Evolutionary conservation across 1,284 basidiomycete genomes (phyloP).

Genomic region (Puccinia polysora): DNA sequence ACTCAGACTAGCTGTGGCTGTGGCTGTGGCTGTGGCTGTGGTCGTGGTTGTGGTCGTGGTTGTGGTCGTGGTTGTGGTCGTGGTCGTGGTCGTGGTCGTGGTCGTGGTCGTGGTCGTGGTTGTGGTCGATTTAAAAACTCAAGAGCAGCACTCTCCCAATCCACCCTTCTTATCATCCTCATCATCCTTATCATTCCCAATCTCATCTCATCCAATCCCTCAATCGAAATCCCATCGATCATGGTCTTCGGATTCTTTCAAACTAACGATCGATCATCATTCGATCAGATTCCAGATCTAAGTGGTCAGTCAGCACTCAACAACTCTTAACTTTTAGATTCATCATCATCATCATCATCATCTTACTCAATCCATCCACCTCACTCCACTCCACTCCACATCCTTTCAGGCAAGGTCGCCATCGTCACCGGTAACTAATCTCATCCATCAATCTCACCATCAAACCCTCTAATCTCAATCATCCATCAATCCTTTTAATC

Average conservation of each 20-base stretch:
- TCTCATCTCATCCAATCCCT: neutral
- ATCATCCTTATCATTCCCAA: neutral
- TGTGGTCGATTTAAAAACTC: constrained; percentile 2
- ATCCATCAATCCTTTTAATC: neutral
- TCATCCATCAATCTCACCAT: neutral
- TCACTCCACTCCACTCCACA: too few species aligned
- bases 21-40: too few species aligned
- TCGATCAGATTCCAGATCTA: constrained; percentile 26
- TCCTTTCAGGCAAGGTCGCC: constrained; percentile 1
- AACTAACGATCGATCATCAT: neutral
- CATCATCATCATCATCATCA: too few species aligned
- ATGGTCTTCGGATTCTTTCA: constrained; percentile 33
- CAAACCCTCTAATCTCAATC: neutral
- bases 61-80: too few species aligned
- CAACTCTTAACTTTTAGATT: too few species aligned
- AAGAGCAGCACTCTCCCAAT: too few species aligned
- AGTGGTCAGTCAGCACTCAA: constrained; percentile 19
- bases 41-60: too few species aligned
- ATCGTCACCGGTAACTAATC: constrained; percentile 20
- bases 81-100: too few species aligned
- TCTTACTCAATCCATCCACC: too few species aligned
- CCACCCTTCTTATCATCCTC: neutral
- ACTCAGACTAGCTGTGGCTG: too few species aligned
- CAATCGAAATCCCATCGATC: neutral
- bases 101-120: too few species aligned